These are phyloP conservation scores for Amanita jacksonii DNA, from an alignment of 768 basidiomycete genomes.

Conservation along the genomic window DNA sequence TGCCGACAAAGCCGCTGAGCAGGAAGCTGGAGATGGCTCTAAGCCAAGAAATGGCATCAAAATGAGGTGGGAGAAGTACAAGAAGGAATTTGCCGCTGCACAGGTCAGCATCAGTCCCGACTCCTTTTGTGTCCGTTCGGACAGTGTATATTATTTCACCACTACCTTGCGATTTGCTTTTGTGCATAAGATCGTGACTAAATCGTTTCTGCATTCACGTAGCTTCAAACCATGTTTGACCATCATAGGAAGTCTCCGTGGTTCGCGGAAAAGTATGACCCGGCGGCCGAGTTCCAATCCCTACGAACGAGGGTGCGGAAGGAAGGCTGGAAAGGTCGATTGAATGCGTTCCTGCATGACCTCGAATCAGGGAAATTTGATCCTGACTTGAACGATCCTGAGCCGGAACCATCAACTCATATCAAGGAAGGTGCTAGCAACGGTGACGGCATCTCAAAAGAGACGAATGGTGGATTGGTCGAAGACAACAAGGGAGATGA, in stretches of 20 bases:
- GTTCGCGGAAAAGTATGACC: conserved; percentile 95
- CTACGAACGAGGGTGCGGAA: conserved; percentile 73
- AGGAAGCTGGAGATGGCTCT: conserved; percentile 71
- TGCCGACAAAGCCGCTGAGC: conserved; percentile 76
- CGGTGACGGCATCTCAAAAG: conserved; percentile 28
- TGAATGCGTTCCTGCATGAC: conserved; percentile 66
- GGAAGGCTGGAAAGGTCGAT: conserved; percentile 74
- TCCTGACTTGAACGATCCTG: conserved; percentile 57
- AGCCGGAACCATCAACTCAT: conserved; percentile 39
- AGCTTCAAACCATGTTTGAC: conserved; percentile 95
- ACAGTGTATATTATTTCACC: conserved; percentile 18
- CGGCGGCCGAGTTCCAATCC: conserved; percentile 54
- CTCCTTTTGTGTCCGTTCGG: conserved; percentile 15
- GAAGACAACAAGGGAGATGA: conserved; percentile 66
- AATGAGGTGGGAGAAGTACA: conserved; percentile 86
- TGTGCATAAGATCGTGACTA: conserved; percentile 18
- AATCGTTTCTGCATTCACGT: conserved; percentile 28
- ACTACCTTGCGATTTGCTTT: conserved; percentile 14
- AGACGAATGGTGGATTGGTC: conserved; percentile 27
- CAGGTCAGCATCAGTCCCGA: conserved; percentile 56
- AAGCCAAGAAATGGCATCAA: conserved; percentile 82
- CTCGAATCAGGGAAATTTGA: conserved; percentile 83
- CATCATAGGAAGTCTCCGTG: conserved; percentile 93
- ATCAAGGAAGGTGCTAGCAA: conserved; percentile 43
- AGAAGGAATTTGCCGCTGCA: conserved; percentile 77